Evolutionary conservation across 352 stramenopile species (phyloP).

Genomic region (Phytophthora multivora): DNA sequence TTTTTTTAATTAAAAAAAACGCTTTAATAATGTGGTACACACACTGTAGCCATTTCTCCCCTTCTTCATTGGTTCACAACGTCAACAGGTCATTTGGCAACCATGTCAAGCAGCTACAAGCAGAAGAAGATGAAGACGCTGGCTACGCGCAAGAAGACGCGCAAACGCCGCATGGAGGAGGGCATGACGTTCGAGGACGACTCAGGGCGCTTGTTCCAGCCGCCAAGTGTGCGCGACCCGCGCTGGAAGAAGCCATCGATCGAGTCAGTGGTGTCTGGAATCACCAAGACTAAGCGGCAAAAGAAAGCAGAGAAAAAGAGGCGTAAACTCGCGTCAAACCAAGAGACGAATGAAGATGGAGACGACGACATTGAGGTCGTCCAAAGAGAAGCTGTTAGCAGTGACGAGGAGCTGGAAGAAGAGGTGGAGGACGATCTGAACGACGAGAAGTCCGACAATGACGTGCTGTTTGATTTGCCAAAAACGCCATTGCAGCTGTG

Average conservation of each 20-base stretch:
- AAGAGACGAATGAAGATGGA: conserved; percentile 16
- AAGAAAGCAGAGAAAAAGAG: conserved; percentile 40
- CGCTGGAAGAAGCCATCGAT: conserved; percentile 75
- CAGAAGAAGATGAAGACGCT: conserved; percentile 87
- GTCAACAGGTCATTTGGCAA: not conserved
- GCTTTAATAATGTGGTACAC: not conserved
- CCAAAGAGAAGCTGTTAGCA: conserved; percentile 8
- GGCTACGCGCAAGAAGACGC: conserved; percentile 78
- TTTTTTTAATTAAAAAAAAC: too few species aligned
- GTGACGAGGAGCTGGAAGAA: conserved; percentile 22
- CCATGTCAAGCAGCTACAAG: conserved; percentile 86
- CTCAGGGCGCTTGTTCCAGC: conserved; percentile 72
- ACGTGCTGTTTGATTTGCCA: conserved; percentile 9
- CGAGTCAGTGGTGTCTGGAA: conserved; percentile 38
- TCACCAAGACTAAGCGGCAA: conserved; percentile 38
- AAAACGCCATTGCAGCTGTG: conserved; percentile 54
- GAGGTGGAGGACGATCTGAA: conserved; percentile 17
- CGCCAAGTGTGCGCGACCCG: conserved; percentile 68
- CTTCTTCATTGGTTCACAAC: not conserved
- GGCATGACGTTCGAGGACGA: conserved; percentile 71
- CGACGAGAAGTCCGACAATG: conserved; percentile 12
- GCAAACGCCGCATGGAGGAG: conserved; percentile 67
- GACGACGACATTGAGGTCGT: conserved; percentile 38
- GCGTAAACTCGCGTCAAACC: conserved; percentile 39
- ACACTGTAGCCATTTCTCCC: conserved; percentile 15